A percentile compares a stretch with the other conserved stretches of the same genome.
These are phyloP conservation scores for Ceratobasidium sp. DNA, from an alignment of 1,284 basidiomycete species.

Conservation along the genomic window DNA sequence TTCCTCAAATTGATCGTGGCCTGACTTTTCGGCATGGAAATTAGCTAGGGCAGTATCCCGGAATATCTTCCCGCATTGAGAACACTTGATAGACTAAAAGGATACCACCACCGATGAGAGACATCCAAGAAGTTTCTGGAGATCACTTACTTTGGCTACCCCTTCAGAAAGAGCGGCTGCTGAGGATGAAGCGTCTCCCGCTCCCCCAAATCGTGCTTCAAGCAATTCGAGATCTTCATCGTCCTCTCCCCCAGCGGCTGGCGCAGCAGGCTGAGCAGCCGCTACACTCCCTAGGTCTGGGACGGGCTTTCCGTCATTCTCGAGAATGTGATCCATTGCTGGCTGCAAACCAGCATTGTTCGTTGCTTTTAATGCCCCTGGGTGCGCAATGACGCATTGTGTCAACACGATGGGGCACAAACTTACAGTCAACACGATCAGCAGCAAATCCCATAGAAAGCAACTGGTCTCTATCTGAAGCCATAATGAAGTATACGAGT, in stretches of 20 bases:
- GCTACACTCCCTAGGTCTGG: conserved; percentile 64
- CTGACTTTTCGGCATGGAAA: conserved; percentile 95
- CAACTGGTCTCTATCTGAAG: conserved; percentile 77
- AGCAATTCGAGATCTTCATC: conserved; percentile 77
- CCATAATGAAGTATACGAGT: conserved; percentile 48
- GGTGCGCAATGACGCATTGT: conserved; percentile 34
- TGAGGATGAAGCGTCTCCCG: conserved; percentile 41
- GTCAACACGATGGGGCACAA: neutral
- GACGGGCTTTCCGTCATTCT: conserved; percentile 77
- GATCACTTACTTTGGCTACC: conserved; percentile 53
- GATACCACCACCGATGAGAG: neutral
- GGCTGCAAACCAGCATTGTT: conserved; percentile 82
- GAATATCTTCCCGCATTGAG: conserved; percentile 86
- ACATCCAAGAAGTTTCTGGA: conserved; percentile 58
- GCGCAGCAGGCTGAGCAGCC: conserved; percentile 46
- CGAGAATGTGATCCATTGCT: conserved; percentile 88
- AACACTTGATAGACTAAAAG: conserved; percentile 78
- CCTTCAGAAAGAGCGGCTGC: conserved; percentile 50
- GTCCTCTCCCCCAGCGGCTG: conserved; percentile 59
- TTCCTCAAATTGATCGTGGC: conserved; percentile 95
- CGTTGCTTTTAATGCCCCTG: conserved; percentile 88
- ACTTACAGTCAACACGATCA: conserved; percentile 84
- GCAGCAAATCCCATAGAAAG: conserved; percentile 87
- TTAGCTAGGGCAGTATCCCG: conserved; percentile 88
- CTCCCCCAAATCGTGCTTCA: conserved; percentile 56